These are phyloP conservation scores for Tephrocybe rancida DNA, from an alignment of 768 basidiomycete genomes.

Conservation along the genomic window DNA sequence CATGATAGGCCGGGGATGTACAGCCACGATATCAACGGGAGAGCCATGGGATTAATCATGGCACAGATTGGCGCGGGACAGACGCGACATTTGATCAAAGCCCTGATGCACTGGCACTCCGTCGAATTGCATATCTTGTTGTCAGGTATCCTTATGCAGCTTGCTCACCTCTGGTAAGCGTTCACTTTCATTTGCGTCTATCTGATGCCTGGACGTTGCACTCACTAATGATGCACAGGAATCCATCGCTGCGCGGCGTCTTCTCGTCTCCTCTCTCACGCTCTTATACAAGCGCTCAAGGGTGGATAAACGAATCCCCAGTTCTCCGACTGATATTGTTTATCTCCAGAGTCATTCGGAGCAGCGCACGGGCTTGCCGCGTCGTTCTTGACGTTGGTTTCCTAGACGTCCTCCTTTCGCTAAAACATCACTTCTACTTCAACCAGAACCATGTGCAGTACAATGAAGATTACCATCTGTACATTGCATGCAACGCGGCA, in stretches of 20 bases:
- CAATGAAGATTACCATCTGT: slow-evolving; percentile 7
- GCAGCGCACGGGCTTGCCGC: slow-evolving; percentile 2
- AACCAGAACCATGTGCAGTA: neutral
- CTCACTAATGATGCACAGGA: slow-evolving; percentile 5
- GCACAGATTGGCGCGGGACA: slow-evolving; percentile 17
- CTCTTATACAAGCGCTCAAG: slow-evolving; percentile 1
- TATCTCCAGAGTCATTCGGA: slow-evolving; percentile 16
- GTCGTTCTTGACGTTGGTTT: slow-evolving; percentile 18
- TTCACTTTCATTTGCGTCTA: neutral
- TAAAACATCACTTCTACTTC: slow-evolving; percentile 9
- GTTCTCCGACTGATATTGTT: slow-evolving; percentile 15
- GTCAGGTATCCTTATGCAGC: slow-evolving; percentile 11
- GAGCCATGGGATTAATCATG: slow-evolving; percentile 11
- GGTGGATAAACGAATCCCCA: slow-evolving; percentile 5
- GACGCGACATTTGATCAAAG: slow-evolving; percentile 13
- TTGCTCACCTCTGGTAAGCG: slow-evolving; percentile 16
- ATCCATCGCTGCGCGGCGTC: slow-evolving; percentile 14
- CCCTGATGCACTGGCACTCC: slow-evolving; percentile 14
- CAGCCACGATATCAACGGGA: slow-evolving; percentile 7
- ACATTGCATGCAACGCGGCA: slow-evolving; percentile 18
- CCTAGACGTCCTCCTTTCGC: slow-evolving; percentile 15
- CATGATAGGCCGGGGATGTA: slow-evolving; percentile 17
- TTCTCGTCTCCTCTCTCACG: slow-evolving; percentile 17
- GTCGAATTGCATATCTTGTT: slow-evolving; percentile 17
- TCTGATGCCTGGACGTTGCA: neutral